Conservation (phyloP, 2,329 filamentous ascomycete species). For the Aspergillus sergii region DNA sequence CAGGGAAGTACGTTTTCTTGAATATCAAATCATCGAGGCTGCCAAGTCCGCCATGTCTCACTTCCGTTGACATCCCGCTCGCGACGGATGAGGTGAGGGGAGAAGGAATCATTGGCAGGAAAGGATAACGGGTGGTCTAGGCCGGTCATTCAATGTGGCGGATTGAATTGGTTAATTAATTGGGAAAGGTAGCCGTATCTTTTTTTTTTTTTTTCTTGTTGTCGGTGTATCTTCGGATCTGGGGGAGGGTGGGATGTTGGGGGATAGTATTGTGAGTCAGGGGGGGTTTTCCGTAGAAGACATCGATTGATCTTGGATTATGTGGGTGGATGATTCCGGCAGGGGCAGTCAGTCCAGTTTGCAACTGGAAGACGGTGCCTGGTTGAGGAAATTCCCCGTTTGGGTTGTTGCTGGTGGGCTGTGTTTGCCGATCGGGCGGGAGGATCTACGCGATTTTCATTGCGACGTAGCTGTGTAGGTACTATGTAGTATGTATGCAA, state of each 20-base stretch:
- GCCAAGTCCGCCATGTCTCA: slow-evolving; percentile 7
- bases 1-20: not conserved
- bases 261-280: not conserved
- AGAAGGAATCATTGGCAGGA: not conserved
- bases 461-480: not conserved
- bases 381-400: not conserved
- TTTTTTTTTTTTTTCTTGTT: not conserved
- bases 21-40: not conserved
- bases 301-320: too few species aligned
- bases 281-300: not conserved
- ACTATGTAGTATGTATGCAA: not conserved
- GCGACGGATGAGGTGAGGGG: not conserved
- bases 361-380: too few species aligned
- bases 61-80: not conserved
- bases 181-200: not conserved
- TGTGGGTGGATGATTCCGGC: too few species aligned
- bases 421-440: too few species aligned
- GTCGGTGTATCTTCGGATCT: not conserved
- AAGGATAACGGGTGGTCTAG: not conserved
- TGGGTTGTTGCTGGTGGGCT: not conserved
- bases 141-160: not conserved
- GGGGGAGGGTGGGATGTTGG: not conserved
- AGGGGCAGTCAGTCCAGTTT: too few species aligned
- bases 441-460: not conserved
- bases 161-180: not conserved